Base-by-base conservation (phyloP, 2,329 filamentous ascomycete genomes). In the Arthrobotrys sphaeroides region DNA sequence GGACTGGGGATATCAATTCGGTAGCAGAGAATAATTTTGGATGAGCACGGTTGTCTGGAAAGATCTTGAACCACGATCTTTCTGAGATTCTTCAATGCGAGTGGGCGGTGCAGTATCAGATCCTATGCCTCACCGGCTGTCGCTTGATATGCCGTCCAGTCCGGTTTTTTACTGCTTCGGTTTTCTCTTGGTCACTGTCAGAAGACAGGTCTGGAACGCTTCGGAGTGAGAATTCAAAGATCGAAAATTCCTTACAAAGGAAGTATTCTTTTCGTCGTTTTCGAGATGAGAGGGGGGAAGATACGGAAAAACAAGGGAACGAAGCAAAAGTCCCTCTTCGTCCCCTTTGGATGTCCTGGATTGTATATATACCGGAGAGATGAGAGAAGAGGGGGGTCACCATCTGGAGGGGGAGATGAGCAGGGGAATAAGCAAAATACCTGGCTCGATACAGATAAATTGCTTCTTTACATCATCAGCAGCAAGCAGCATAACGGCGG, bases 401-500 rank as follows among this genome's bases (percentile, higher is more conserved):
- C 66, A 70, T 70, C 66, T 60, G 57, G 66, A 55, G 66, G 66
- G 55, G 66, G 42, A 60, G 55, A 42, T 45, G 45, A 43, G 28
- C 22, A 22, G n/a, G 49, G n/a, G 65, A 64, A 74, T 45, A 67
- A 68, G 62, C 60, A 61, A 51, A 59, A 53, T 16, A 16, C 26
- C 26, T 20, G 7, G 24, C 20, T 51, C 47, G 51, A 70, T 62
- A 70, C 42, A 53, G 40, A 28, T 42, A 74, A 53, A 74, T 74
- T 74, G 69, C 69, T 74, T 74, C 69, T 74, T 74, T 38, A 57
- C 49, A 70, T 68, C 65, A 61, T 61, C 47, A 31, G n/a, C n/a
- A n/a, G n/a, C n/a, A n/a, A n/a, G n/a, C n/a, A n/a, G 53, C 43
- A n/a, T 40, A 62, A 55, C 66, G 55, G 55, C 36, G 40, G 53